Percentiles rank a stretch among this genome's conserved stretches.
Evolutionary conservation across 495 filamentous ascomycete species (phyloP).

Genomic region (Aspergillus steynii): DNA sequence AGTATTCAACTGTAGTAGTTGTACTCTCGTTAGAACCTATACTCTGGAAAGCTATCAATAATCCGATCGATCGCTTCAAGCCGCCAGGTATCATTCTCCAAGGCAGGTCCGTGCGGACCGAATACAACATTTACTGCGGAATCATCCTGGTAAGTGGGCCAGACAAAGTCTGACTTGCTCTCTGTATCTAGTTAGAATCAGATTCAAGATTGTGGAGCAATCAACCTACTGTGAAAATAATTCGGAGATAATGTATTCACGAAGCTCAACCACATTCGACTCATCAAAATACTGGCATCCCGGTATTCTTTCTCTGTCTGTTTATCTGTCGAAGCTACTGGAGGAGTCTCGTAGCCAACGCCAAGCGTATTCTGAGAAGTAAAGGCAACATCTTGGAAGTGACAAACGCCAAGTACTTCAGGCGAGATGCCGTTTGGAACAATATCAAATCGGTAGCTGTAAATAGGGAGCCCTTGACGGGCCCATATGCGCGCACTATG

Average conservation of each 20-base stretch:
- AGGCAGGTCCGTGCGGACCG: too few species aligned
- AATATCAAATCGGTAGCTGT: constrained; percentile 50
- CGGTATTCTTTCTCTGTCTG: constrained; percentile 23
- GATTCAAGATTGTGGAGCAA: too few species aligned
- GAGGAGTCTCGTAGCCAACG: constrained; percentile 30
- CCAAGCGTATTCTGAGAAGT: constrained; percentile 46
- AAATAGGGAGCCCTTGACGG: constrained; percentile 28
- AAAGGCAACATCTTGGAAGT: constrained; percentile 53
- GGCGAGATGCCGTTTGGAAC: constrained; percentile 10
- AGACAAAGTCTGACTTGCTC: neutral
- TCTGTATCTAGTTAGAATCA: neutral
- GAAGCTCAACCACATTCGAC: constrained; percentile 46
- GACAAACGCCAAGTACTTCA: constrained; percentile 24
- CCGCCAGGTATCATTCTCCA: constrained; percentile 4
- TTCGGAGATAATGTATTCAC: constrained; percentile 41
- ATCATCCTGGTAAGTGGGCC: neutral
- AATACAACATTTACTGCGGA: constrained; percentile 1
- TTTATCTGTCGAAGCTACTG: constrained; percentile 16
- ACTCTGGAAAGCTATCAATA: constrained; percentile 3
- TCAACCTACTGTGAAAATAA: neutral
- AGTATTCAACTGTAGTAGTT: neutral
- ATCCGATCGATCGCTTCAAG: neutral
- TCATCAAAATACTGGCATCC: constrained; percentile 43
- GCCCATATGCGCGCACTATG: constrained; percentile 33
- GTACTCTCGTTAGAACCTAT: neutral